Percentiles rank a stretch among this genome's conserved stretches.
Conservation (phyloP, 257 asterid species). For the Fraxinus americana region DNA sequence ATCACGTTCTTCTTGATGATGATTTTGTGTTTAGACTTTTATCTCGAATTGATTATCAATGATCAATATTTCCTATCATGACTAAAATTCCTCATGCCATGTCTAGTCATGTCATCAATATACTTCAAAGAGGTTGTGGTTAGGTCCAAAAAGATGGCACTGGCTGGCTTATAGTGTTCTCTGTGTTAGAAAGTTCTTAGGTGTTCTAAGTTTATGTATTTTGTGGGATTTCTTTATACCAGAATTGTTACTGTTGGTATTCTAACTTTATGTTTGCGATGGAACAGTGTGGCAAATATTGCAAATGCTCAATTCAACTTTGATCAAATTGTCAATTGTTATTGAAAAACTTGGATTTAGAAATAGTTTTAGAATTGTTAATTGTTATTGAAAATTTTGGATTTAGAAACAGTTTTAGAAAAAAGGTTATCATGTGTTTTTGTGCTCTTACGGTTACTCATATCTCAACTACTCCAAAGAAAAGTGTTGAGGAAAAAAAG, state of each 20-base stretch:
- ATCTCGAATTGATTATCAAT: background rate
- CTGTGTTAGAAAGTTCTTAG: background rate
- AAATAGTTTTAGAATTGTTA: too few species aligned
- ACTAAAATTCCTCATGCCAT: background rate
- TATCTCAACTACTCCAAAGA: background rate
- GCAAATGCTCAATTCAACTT: background rate
- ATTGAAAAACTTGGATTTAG: background rate
- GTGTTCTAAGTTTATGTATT: background rate
- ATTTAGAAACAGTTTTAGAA: background rate
- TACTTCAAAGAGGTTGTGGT: background rate
- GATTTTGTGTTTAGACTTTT: background rate
- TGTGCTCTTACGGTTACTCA: background rate
- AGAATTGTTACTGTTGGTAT: background rate
- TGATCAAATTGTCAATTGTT: background rate
- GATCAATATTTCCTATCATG: background rate
- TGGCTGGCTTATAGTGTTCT: background rate
- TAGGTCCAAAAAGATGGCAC: background rate
- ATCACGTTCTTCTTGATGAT: background rate
- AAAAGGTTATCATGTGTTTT: background rate
- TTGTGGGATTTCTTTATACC: background rate
- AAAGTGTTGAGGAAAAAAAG: background rate
- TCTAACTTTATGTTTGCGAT: background rate
- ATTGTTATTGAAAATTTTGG: background rate
- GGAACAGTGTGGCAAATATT: background rate
- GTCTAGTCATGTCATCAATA: background rate